A percentile compares a stretch with the other conserved stretches of the same genome.
Conservation (phyloP, 768 basidiomycete species). For the Kwoniella dendrophila region DNA sequence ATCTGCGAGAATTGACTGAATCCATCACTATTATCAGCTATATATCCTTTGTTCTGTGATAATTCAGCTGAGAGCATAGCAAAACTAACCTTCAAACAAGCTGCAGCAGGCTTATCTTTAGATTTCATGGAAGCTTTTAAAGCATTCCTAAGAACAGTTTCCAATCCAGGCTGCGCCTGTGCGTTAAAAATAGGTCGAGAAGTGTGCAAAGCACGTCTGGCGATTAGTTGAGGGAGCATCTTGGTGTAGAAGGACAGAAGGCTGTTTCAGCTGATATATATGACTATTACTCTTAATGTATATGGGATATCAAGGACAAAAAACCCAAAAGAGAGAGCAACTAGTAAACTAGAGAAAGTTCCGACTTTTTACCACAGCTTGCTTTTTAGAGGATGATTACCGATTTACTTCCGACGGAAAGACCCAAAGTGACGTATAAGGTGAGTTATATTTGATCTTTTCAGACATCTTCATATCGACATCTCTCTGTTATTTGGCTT, state of each 20-base stretch:
- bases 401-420: too few relatives aligned
- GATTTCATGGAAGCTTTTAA: slow-evolving; percentile 55
- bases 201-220: slow-evolving; percentile 14
- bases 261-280: background rate
- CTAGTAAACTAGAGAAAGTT: too few relatives aligned
- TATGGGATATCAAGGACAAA: too few relatives aligned
- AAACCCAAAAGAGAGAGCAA: too few relatives aligned
- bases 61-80: background rate
- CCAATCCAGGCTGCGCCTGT: slow-evolving; percentile 31
- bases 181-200: slow-evolving; percentile 1
- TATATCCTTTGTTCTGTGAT: background rate
- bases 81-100: slow-evolving; percentile 44
- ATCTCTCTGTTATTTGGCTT: too few relatives aligned
- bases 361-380: too few relatives aligned
- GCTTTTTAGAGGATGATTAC: too few relatives aligned
- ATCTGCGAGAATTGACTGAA: slow-evolving; percentile 48
- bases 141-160: slow-evolving; percentile 47
- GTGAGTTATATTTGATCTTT: too few relatives aligned
- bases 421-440: too few relatives aligned
- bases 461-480: too few relatives aligned
- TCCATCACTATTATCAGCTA: background rate
- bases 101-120: slow-evolving; percentile 43
- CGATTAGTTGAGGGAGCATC: slow-evolving; percentile 14
- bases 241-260: background rate
- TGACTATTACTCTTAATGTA: too few relatives aligned